These are phyloP conservation scores for Nissolia schottii DNA, from an alignment of 306 rosid genomes.

Conservation along the genomic window DNA sequence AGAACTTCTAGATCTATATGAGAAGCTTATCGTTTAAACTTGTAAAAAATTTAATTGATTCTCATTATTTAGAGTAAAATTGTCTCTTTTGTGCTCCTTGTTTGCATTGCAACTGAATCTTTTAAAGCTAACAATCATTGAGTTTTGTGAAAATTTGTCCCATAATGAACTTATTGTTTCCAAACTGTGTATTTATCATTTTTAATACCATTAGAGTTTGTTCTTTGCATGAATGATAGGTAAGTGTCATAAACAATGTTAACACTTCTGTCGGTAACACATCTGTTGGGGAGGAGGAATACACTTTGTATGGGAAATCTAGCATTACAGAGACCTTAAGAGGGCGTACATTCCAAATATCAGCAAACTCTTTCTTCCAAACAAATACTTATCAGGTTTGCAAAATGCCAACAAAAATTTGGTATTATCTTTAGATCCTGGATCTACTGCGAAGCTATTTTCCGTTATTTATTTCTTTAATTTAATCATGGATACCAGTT, in stretches of 20 bases:
- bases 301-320: conserved; percentile 79
- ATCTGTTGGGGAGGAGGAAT: conserved; percentile 88
- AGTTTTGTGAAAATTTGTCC: background rate
- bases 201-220: background rate
- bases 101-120: conserved; percentile 4
- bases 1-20: background rate
- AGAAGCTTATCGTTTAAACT: background rate
- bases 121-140: conserved; percentile 1
- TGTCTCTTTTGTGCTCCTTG: background rate
- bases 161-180: background rate
- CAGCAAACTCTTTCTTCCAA: conserved; percentile 96
- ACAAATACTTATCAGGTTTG: conserved; percentile 87
- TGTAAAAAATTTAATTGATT: background rate
- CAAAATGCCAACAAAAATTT: conserved; percentile 11
- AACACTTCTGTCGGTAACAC: conserved; percentile 93
- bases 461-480: conserved; percentile 12
- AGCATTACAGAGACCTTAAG: conserved; percentile 79
- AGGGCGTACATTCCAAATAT: conserved; percentile 89
- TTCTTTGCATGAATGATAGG: conserved; percentile 43
- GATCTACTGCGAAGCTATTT: background rate
- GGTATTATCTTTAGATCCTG: background rate
- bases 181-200: background rate
- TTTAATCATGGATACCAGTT: conserved; percentile 19
- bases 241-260: conserved; percentile 75
- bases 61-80: background rate